Evolutionary conservation across 306 rosid species (phyloP), one percentile per base, ranked within the genome.

Genomic region (Glycyrrhiza uralensis): DNA sequence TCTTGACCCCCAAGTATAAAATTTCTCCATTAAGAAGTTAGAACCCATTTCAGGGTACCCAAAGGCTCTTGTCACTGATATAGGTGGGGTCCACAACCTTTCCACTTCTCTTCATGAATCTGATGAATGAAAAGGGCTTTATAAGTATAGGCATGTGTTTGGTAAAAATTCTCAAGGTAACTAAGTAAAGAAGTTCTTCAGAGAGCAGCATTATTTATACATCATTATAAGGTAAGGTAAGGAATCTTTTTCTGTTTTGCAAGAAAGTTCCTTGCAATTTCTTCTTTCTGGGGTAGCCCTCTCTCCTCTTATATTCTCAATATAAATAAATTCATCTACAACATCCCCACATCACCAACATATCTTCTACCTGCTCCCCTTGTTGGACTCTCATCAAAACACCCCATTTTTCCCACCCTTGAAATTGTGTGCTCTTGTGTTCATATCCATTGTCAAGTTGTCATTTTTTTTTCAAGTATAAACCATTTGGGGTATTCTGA

Each of bases 141-240:
- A 85, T 84, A 84, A 79, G 36, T n/a, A n/a, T n/a, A 36, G 73
- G 52, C 24, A 9, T 26, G 79, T 50, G 30, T 36, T 15, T 23
- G 42, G 75, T 22, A 45, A 79, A 61, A 78, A 13, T 61, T 56
- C 64, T 60, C 46, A 85, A 52, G 35, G 44, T 52, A 67, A n/a
- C n/a, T n/a, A n/a, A 69, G 56, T 51, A 44, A 65, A 77, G 45
- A 69, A 33, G 68, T 30, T 71, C 58, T 49, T 72, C 28, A 77
- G 39, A 60, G 5, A 72, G 13, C 74, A 60, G 79, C 75, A 77
- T 76, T 75, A 47, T 38, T 35, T 65, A 68, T 39, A 38, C 58
- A 65, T 71, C 71, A 72, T 79, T 83, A 23, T 57, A 81, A 72
- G 89, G 75, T 75, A 91, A 87, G 85, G 33, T n/a, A 74, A 85